phyloP scores from a whole-genome alignment of 2,329 filamentous ascomycete genomes.

The Neurospora crassa region DNA sequence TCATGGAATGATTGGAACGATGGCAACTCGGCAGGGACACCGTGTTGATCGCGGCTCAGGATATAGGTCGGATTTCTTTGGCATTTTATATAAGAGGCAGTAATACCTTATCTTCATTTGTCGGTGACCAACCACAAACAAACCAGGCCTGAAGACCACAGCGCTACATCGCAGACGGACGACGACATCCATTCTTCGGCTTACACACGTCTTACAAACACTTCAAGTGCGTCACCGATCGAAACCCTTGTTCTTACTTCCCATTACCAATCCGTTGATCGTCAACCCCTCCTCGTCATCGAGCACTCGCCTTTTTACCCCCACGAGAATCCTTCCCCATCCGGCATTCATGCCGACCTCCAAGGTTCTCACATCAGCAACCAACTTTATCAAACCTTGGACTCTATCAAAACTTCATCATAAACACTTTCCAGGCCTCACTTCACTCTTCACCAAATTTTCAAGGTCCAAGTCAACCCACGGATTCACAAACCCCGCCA shows the following conservation, averaged over 20 bases:
- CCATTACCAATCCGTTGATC: not conserved
- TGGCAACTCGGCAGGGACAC: not conserved
- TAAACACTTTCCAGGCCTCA: not conserved
- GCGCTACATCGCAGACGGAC: not conserved
- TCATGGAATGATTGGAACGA: not conserved
- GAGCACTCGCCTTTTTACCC: not conserved
- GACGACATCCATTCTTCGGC: not conserved
- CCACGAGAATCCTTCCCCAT: not conserved
- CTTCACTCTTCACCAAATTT: not conserved
- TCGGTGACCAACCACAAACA: not conserved
- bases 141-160: not conserved
- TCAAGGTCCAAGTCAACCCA: not conserved
- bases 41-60: not conserved
- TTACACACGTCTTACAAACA: not conserved
- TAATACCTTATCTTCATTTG: not conserved
- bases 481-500: not conserved
- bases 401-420: not conserved
- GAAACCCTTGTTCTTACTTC: not conserved
- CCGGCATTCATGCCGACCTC: not conserved
- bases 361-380: not conserved
- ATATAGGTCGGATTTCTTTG: not conserved
- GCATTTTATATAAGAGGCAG: not conserved
- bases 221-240: not conserved
- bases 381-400: not conserved
- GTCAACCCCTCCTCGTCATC: not conserved